Base-by-base conservation (phyloP, 2,329 filamentous ascomycete species). In the Penicillium digitatum region DNA sequence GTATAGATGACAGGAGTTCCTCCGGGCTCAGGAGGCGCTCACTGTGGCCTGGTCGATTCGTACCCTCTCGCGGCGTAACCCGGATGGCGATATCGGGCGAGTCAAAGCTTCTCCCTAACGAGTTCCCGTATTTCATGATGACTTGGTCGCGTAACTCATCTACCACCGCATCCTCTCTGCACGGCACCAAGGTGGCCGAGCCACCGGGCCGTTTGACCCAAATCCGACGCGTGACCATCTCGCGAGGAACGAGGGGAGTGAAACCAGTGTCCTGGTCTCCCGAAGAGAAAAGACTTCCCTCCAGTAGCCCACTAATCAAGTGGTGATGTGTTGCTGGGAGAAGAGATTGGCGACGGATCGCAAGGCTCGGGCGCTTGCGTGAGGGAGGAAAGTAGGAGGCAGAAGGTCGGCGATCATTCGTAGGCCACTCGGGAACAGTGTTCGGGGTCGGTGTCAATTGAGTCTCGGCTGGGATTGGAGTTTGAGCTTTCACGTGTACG, bases 141-240 rank as follows among this genome's bases (percentile, higher is more conserved):
- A 97, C 94, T 79, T 90, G 85, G 64, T 96, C 94, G 65, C 93
- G 88, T 58, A 96, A 87, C 74, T 96, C 93, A 72, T 99, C 94
- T 54, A 97, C 92, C 65, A 97, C 77, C 69, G 96, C 91, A 66
- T 95, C 90, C 67, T 95, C 89, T 64, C 85, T 82, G 66, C 95
- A 88, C 57, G 87, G 85, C 52, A 99, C 87, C 66, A 94, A 80
- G 14, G 94, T 99, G 37, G 93, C 86, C 54, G 93, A 96, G 56
- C 87, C 89, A 61, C 87, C 83, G 20, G 89, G 88, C 66, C 93
- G 83, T 78, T 88, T 94, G 70, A 97, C 93, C 94, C 94, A 99
- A 66, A 97, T 86, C 80, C 95, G 96, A 71, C 90, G 73, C 49
- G 67, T 65, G 54, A 72, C 64, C 73, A 74, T 76, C 49, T 71